Base-by-base conservation (phyloP, 2,329 filamentous ascomycete genomes). In the Colletotrichum cuscutae region DNA sequence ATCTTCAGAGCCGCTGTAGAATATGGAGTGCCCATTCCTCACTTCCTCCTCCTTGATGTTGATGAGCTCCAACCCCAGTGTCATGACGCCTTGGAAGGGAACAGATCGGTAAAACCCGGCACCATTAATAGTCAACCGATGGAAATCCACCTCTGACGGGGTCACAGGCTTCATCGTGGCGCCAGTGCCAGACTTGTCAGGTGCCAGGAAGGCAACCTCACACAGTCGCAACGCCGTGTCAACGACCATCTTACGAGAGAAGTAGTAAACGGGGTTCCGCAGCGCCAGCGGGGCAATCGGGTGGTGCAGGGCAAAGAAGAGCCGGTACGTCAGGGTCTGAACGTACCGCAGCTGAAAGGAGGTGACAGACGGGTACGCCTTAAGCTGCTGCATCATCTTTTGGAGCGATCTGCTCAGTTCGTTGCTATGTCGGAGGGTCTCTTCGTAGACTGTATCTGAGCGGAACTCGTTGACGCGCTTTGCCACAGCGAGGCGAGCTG, bases 301-400 rank as follows among this genome's bases (percentile, higher is more conserved):
- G 49, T 88, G 86, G 74, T 92, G 89, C 0, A 92, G 84, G 0
- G 86, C 84, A 13, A 91, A 81, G 75, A 87, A 86, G 74, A 83
- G 86, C 26, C 85, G 85, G 65, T 87, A 85, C 3, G 85, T 78
- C 67, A 84, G 78, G 63, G 86, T 79, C 69, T 87, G 85, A 0
- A 82, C 80, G 7, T 86, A 72, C 1, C 82, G 81, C 9, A 84
- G 76, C 68, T 87, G 85, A 68, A 87, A 88, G 3, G 77, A 77
- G 19, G 76, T 79, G 24, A 83, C 76, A 7, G 53, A 68, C 57
- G 70, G n/a, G 37, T 74, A n/a, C 35, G 73, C 6, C 5, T 74
- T 76, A 60, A 80, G 80, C 1, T 76, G 77, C 54, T 82, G 78
- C 6, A 82, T 79, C 26, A 87, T 80, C 1, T 77, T 74, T 7